These are phyloP conservation scores for Candida montana DNA, from an alignment of 805 yeast species.

Conservation along the genomic window DNA sequence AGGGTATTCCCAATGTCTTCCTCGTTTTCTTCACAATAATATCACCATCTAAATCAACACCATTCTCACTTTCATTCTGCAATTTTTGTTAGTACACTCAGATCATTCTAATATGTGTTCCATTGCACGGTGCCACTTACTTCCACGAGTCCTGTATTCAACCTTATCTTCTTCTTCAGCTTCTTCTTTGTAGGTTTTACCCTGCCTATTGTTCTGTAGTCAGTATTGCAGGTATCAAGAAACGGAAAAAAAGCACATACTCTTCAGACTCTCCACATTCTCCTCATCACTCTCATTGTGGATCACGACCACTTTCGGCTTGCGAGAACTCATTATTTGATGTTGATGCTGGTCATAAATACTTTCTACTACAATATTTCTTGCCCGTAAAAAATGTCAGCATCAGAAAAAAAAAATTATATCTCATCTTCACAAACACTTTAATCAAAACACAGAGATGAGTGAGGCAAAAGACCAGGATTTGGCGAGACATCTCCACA, in stretches of 20 bases:
- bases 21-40: conserved; percentile 5
- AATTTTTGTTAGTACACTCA: background rate
- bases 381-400: too few relatives aligned
- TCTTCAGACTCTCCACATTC: background rate
- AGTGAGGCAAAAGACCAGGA: conserved; percentile 24
- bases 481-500: conserved; percentile 54
- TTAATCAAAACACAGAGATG: background rate
- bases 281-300: conserved; percentile 9
- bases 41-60: background rate
- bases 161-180: conserved; percentile 1
- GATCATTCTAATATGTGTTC: too few relatives aligned
- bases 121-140: background rate
- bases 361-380: too few relatives aligned
- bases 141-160: background rate
- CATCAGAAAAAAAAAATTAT: conserved; percentile 4
- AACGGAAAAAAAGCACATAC: background rate
- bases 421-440: too few relatives aligned
- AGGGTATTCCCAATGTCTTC: background rate
- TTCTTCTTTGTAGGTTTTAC: background rate
- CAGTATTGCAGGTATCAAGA: background rate
- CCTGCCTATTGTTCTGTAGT: background rate
- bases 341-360: too few relatives aligned
- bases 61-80: conserved; percentile 2
- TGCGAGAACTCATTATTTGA: conserved; percentile 16
- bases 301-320: conserved; percentile 17